These are phyloP conservation scores for Chloranthus sessilifolius DNA, from an alignment of 164 flowering plant genomes.

Conservation along the genomic window DNA sequence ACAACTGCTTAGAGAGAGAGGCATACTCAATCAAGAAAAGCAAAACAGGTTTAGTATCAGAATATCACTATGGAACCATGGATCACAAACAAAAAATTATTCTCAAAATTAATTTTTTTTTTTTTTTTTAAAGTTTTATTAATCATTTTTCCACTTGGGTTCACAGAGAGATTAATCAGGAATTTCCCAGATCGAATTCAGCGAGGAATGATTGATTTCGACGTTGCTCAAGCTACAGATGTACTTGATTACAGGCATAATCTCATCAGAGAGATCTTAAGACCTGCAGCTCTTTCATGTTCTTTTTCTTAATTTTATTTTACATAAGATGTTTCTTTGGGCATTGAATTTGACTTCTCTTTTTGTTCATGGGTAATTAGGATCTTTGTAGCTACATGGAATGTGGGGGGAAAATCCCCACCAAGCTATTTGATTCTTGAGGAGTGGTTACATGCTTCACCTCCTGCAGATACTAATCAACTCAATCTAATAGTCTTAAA, in stretches of 20 bases:
- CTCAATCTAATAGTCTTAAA: neutral
- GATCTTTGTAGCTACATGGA: conserved; percentile 97
- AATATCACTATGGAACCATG: conserved; percentile 26
- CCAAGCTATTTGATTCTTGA: conserved; percentile 71
- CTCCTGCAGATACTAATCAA: conserved; percentile 75
- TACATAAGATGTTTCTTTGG: conserved; percentile 7
- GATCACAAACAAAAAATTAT: conserved; percentile 36
- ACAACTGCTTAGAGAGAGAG: conserved; percentile 60
- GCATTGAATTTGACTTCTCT: conserved; percentile 4
- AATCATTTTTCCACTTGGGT: conserved; percentile 11
- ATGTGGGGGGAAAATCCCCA: conserved; percentile 98
- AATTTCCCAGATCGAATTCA: conserved; percentile 49
- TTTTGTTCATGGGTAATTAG: conserved; percentile 41
- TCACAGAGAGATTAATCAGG: conserved; percentile 52
- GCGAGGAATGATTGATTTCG: conserved; percentile 63
- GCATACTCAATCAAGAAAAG: conserved; percentile 86
- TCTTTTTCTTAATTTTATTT: conserved; percentile 3
- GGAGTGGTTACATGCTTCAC: conserved; percentile 96
- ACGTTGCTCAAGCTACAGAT: conserved; percentile 64
- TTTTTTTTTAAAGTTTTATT: no score
- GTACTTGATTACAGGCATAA: conserved; percentile 67
- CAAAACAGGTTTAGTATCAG: conserved; percentile 75
- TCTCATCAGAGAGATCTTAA: neutral
- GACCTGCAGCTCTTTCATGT: no score
- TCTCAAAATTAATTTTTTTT: conserved; percentile 1